These are phyloP conservation scores for Hibiscus tridactylites DNA, from an alignment of 345 rosid species.

Conservation along the genomic window DNA sequence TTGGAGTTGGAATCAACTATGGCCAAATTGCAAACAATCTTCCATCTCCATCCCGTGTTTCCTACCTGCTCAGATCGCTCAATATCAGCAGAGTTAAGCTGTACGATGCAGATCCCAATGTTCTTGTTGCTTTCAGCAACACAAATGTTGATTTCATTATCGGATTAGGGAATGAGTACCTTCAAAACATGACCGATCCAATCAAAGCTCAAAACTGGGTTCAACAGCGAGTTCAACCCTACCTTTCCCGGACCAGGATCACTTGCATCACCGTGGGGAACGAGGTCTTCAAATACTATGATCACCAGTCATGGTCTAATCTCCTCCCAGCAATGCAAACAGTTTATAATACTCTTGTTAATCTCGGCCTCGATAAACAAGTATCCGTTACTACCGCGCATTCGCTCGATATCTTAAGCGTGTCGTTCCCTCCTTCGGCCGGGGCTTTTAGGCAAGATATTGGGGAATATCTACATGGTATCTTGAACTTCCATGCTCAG, in stretches of 20 bases:
- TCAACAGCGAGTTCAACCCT: constrained; percentile 48
- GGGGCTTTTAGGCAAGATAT: constrained; percentile 60
- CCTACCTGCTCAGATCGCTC: constrained; percentile 48
- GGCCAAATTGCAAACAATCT: constrained; percentile 88
- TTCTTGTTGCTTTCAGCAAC: constrained; percentile 65
- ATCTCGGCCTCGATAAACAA: constrained; percentile 61
- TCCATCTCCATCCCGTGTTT: constrained; percentile 62
- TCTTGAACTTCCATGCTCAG: constrained; percentile 60
- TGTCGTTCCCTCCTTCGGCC: constrained; percentile 69
- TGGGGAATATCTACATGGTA: constrained; percentile 37
- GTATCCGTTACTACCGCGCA: constrained; percentile 70
- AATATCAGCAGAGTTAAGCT: constrained; percentile 65
- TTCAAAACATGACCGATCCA: constrained; percentile 50
- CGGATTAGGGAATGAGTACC: constrained; percentile 59
- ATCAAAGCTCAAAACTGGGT: constrained; percentile 60
- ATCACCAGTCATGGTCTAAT: constrained; percentile 18
- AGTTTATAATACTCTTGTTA: constrained; percentile 33
- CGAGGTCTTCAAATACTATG: constrained; percentile 53
- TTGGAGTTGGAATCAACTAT: constrained; percentile 76
- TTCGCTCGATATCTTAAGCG: constrained; percentile 38
- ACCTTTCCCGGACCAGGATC: constrained; percentile 50
- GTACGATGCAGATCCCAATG: constrained; percentile 78
- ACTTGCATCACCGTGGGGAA: constrained; percentile 71
- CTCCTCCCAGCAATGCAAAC: constrained; percentile 82
- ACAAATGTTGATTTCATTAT: constrained; percentile 64